These are phyloP conservation scores for Saprolegnia diclina DNA, from an alignment of 352 stramenopile species.

Conservation along the genomic window DNA sequence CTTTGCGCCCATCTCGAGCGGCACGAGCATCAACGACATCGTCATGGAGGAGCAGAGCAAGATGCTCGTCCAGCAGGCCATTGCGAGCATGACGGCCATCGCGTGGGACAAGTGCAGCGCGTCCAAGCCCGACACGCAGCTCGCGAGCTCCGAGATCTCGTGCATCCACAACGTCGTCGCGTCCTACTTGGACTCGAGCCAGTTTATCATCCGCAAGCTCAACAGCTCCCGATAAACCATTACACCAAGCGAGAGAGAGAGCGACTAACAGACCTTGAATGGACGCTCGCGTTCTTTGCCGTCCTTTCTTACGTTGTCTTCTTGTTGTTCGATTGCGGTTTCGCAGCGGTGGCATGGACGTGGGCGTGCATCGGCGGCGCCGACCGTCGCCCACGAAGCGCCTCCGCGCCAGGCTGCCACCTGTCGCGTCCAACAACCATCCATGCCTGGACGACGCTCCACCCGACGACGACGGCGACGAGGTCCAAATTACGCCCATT, in stretches of 20 bases:
- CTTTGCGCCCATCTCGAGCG: conserved; percentile 9
- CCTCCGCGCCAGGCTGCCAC: background rate
- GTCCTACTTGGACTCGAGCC: conserved; percentile 83
- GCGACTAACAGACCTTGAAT: background rate
- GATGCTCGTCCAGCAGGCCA: conserved; percentile 78
- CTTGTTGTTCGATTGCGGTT: background rate
- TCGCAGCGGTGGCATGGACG: background rate
- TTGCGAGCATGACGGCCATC: conserved; percentile 85
- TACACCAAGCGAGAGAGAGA: background rate
- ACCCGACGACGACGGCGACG: no score
- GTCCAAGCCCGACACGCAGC: conserved; percentile 72
- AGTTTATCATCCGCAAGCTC: conserved; percentile 77
- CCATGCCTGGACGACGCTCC: background rate
- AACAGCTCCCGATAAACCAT: conserved; percentile 34
- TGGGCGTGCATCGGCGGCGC: background rate
- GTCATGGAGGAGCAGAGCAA: conserved; percentile 85
- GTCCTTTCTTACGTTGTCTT: background rate
- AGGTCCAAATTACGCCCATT: background rate
- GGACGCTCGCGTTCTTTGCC: background rate
- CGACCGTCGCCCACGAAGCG: background rate
- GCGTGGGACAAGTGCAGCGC: conserved; percentile 87
- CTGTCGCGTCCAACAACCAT: conserved; percentile 10
- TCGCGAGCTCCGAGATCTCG: conserved; percentile 70
- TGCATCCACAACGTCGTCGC: conserved; percentile 87
- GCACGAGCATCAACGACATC: conserved; percentile 35